A percentile compares a stretch with the other conserved stretches of the same genome.
These are phyloP conservation scores for Hemileia vastatrix DNA, from an alignment of 1,284 basidiomycete species.

Conservation along the genomic window DNA sequence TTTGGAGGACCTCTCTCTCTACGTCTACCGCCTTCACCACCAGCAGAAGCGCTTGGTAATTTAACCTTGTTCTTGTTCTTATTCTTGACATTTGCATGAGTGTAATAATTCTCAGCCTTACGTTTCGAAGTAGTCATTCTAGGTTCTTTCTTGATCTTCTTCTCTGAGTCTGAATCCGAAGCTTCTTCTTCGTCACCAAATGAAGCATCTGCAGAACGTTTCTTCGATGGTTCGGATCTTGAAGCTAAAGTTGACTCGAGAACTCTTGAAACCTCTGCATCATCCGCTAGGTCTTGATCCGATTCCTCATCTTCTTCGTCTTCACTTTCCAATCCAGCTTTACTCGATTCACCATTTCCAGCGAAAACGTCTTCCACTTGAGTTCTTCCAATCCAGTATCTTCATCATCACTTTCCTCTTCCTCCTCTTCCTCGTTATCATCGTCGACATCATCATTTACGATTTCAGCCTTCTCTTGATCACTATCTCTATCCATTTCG, in stretches of 20 bases:
- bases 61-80: constrained; percentile 23
- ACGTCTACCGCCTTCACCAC: too few relatives aligned
- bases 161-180: not conserved
- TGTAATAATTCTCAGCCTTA: constrained; percentile 46
- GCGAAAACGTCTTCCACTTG: not conserved
- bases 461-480: constrained; percentile 37
- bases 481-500: constrained; percentile 35
- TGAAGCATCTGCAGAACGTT: not conserved
- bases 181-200: not conserved
- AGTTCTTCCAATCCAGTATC: constrained; percentile 10
- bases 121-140: constrained; percentile 86
- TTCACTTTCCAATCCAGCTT: not conserved
- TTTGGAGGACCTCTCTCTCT: not conserved
- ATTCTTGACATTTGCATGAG: constrained; percentile 49
- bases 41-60: too few relatives aligned
- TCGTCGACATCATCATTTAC: constrained; percentile 29
- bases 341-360: not conserved
- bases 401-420: constrained; percentile 30
- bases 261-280: not conserved
- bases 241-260: not conserved
- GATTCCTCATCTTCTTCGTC: not conserved
- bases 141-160: constrained; percentile 51
- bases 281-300: not conserved
- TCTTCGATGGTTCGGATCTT: not conserved
- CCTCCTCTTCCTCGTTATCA: constrained; percentile 29